phyloP scores from a whole-genome alignment of 2,329 filamentous ascomycete genomes.

The Fusarium circinatum region DNA sequence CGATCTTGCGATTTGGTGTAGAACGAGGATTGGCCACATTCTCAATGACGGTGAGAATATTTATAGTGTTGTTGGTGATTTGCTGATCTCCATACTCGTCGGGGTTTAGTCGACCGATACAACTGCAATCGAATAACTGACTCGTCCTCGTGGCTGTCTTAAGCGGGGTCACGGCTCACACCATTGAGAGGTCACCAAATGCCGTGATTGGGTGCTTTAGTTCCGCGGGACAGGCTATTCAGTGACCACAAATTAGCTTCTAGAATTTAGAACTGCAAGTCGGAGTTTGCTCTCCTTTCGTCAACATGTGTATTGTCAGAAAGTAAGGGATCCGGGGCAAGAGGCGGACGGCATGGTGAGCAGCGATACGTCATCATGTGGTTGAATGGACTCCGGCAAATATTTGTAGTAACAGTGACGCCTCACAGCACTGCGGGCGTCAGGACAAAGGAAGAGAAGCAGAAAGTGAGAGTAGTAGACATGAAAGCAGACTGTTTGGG shows the following conservation, averaged over 20 bases:
- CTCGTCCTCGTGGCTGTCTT: not conserved
- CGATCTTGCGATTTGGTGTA: not conserved
- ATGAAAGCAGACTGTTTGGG: too few relatives aligned
- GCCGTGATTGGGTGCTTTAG: not conserved
- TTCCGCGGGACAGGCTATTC: not conserved
- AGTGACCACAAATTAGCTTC: not conserved
- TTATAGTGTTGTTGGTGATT: not conserved
- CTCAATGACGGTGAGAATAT: not conserved
- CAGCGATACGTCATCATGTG: accelerated
- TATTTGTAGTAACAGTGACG: too few relatives aligned
- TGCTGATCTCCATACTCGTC: not conserved
- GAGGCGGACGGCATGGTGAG: too few relatives aligned
- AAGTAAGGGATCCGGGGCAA: accelerated
- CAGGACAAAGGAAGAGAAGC: not conserved
- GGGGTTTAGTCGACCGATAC: not conserved
- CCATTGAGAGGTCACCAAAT: not conserved
- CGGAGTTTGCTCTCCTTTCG: not conserved
- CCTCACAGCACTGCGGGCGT: accelerated
- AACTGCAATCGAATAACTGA: not conserved
- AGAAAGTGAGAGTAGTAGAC: not conserved
- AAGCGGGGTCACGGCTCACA: not conserved
- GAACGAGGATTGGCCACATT: not conserved
- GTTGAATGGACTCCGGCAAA: not conserved
- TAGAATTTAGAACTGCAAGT: not conserved
- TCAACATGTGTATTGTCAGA: not conserved